Evolutionary conservation across 306 rosid species (phyloP), one percentile per base, ranked within the genome.

Genomic region (Inga laurina): DNA sequence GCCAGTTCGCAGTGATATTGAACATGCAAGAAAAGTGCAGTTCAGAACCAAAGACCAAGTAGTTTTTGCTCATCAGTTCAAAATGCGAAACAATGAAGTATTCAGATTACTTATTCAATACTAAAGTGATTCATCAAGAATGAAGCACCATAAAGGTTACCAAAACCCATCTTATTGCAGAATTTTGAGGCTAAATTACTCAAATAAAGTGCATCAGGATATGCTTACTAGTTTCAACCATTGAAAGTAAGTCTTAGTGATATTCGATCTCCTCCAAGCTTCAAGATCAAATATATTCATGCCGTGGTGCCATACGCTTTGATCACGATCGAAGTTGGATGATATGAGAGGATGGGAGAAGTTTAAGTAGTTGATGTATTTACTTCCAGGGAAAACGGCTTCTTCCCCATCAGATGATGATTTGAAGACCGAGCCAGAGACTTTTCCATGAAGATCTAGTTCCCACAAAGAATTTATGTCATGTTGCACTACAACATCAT

Each of bases 391-490:
- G 88, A 97, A 95, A 86, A 93, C 90, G 54, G 81, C 59, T 43
- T 85, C 91, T 84, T 88, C 86, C 59, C 94, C 91, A 89, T 92
- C 89, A 14, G 62, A 54, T 21, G 93, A 80, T 70, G 95, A 90
- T 87, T 88, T 85, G 88, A 87, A 84, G 56, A 89, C 98, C 13
- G 97, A 94, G 74, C 98, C 97, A 84, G 87, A 81, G 84, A 92
- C 97, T 87, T 93, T 93, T 65, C 94, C 97, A 35, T 88, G 80
- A 83, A 95, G 97, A 90, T 95, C 91, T 68, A 91, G 69, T 67
- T 90, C 92, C 98, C 97, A 95, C 83, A 95, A 90, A 79, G 92
- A 83, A 69, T 97, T 88, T 71, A 95, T 83, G 88, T 93, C 97
- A 76, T 57, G 97, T 84, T 95, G 98, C 59, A 93, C 92, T 24